Evolutionary conservation across 2,329 filamentous ascomycete genomes (phyloP), one percentile per base, ranked within the genome.

Genomic region (Gaeumannomyces sp.): DNA sequence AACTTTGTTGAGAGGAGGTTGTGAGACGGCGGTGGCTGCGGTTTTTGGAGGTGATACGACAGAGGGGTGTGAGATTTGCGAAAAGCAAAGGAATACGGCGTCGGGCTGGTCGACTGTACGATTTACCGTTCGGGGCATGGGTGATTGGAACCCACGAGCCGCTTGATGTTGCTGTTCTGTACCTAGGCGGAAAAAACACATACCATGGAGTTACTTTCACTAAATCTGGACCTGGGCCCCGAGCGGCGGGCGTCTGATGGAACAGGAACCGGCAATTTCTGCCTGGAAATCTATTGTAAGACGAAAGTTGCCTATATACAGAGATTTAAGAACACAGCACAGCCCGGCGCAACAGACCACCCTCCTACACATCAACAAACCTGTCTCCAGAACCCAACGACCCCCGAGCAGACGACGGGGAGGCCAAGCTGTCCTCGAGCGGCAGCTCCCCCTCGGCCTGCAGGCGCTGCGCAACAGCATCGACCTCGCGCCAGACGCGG

Each of bases 401-500:
- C 14, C 35, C 35, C 35, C 5, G 16, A 38, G 35, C 35, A 19
- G 35, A 19, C 14, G 13, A 53, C 19, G 7, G 16, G 38, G 5
- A 27, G 2, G 72, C 68, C 53, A 83, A 68, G 38, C 85, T 78
- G 71, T 89, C 86, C 72, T 87, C 84, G 65, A 86, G 68, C 2
- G 80, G 73, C 6, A 79, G 78, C 64, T 78, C 81, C 0, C 86
- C 85, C 2, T 78, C 78, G 2, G 77, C 76, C 76, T 92, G 89
- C 78, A 96, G 73, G 73, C 83, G 78, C 59, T 78, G 79, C 31
- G 91, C 89, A 56, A 96, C 87, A 29, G 76, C 78, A 68, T 97
- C 93, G 1, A 89, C 91, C 33, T 90, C 89, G 65, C 78, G 83
- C 93, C 93, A 96, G 7, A 97, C 93, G 27, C 93, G 85, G 65